Evolutionary conservation across 768 basidiomycete species (phyloP).

Genomic region (Fomitopsis pulvina): DNA sequence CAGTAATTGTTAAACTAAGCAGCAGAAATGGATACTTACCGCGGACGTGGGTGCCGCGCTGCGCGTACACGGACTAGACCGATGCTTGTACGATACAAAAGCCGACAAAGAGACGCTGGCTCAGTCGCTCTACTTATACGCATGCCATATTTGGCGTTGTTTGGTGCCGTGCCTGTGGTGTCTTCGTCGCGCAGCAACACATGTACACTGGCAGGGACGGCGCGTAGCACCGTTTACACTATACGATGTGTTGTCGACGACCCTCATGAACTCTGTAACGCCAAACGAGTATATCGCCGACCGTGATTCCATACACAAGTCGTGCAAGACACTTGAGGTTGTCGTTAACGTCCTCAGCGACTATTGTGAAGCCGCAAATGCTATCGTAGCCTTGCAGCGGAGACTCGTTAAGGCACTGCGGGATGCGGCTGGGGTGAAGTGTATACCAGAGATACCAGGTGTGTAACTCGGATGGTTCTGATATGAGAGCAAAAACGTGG

Average conservation of each 20-base stretch:
- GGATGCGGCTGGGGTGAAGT: conserved; percentile 57
- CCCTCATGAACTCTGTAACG: conserved; percentile 10
- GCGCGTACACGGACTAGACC: too few species aligned
- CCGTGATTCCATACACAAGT: conserved; percentile 69
- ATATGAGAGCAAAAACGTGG: not conserved
- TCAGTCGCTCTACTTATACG: not conserved
- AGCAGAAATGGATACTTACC: too few species aligned
- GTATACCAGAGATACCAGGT: conserved; percentile 61
- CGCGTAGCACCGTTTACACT: not conserved
- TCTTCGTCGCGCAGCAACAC: not conserved
- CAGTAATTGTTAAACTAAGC: too few species aligned
- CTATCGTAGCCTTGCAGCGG: conserved; percentile 62
- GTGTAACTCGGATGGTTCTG: conserved; percentile 19
- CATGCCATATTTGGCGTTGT: not conserved
- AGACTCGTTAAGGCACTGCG: conserved; percentile 65
- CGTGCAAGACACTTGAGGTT: conserved; percentile 68
- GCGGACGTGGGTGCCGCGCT: too few species aligned
- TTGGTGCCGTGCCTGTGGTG: not conserved
- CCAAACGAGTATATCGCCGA: conserved; percentile 39
- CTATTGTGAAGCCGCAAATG: conserved; percentile 65
- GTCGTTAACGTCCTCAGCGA: conserved; percentile 63
- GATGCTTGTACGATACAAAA: not conserved
- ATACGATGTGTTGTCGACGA: not conserved
- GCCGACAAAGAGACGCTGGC: not conserved
- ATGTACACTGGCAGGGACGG: not conserved